Percentiles rank a stretch among this genome's conserved stretches.
Evolutionary conservation across 2,329 filamentous ascomycete genomes (phyloP).

Genomic region (Trichoderma brevicompactum): DNA sequence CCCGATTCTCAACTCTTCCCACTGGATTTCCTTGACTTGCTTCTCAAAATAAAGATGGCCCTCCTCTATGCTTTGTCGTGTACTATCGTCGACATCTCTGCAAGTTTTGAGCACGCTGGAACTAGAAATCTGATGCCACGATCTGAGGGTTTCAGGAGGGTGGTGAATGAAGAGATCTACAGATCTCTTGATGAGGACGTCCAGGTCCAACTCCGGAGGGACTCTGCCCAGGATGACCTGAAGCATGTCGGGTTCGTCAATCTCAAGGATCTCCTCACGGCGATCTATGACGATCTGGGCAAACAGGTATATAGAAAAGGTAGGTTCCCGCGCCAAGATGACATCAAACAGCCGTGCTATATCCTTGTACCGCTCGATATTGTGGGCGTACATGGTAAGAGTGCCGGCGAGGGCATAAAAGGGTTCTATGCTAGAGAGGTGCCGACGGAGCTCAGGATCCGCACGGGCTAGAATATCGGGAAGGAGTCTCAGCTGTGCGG

Average conservation of each 20-base stretch:
- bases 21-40: conserved; percentile 73
- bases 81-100: conserved; percentile 53
- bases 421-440: conserved; percentile 78
- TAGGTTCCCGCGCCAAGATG: conserved; percentile 83
- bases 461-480: conserved; percentile 76
- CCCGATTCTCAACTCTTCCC: conserved; percentile 56
- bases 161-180: conserved; percentile 64
- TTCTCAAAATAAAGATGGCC: conserved; percentile 70
- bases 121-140: conserved; percentile 73
- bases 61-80: conserved; percentile 64
- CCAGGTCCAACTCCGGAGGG: conserved; percentile 78
- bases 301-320: conserved; percentile 89
- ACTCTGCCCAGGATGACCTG: conserved; percentile 87
- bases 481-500: conserved; percentile 84
- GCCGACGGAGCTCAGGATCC: conserved; percentile 72
- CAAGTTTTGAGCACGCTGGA: conserved; percentile 88
- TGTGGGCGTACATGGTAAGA: conserved; percentile 94
- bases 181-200: conserved; percentile 72
- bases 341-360: conserved; percentile 94
- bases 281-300: conserved; percentile 83
- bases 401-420: conserved; percentile 95
- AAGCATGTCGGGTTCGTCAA: conserved; percentile 93
- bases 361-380: conserved; percentile 85
- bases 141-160: conserved; percentile 73
- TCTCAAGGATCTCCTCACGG: conserved; percentile 81